Percentiles rank a stretch among this genome's conserved stretches.
These are phyloP conservation scores for Paecilomyces sp. DNA, from an alignment of 2,329 filamentous ascomycete genomes.

Conservation along the genomic window DNA sequence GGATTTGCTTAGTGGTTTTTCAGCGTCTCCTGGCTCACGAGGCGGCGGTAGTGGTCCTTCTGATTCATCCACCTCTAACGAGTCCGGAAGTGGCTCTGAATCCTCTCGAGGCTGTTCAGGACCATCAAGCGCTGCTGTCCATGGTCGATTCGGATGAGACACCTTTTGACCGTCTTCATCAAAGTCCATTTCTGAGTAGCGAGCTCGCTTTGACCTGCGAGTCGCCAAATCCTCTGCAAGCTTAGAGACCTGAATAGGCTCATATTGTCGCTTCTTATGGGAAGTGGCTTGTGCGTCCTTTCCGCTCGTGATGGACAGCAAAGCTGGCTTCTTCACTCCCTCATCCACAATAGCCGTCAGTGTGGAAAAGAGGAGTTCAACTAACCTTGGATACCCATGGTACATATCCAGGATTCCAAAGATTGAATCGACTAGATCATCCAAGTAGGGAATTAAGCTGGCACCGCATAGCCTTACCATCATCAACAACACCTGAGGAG, in stretches of 20 bases:
- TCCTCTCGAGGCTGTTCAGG: slow-evolving; percentile 17
- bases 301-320: slow-evolving; percentile 38
- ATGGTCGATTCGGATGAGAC: slow-evolving; percentile 25
- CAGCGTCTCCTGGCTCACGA: slow-evolving; percentile 45
- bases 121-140: slow-evolving; percentile 19
- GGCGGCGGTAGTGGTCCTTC: slow-evolving; percentile 27
- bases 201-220: slow-evolving; percentile 23
- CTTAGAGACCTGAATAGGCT: slow-evolving; percentile 22
- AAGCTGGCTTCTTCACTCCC: slow-evolving; percentile 53
- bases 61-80: slow-evolving; percentile 26
- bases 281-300: slow-evolving; percentile 14
- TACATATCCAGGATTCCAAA: slow-evolving; percentile 92
- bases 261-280: slow-evolving; percentile 22
- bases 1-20: slow-evolving; percentile 64
- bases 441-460: slow-evolving; percentile 74
- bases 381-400: slow-evolving; percentile 82
- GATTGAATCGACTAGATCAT: slow-evolving; percentile 84
- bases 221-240: slow-evolving; percentile 27
- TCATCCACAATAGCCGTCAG: slow-evolving; percentile 78
- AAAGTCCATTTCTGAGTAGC: slow-evolving; percentile 13
- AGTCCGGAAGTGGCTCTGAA: slow-evolving; percentile 23
- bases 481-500: slow-evolving; percentile 85
- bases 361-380: slow-evolving; percentile 77
- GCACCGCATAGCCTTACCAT: slow-evolving; percentile 86
- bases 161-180: slow-evolving; percentile 15